Percentiles rank a stretch among this genome's conserved stretches.
phyloP scores from a whole-genome alignment of 1,284 basidiomycete species.

The Cystobasidiaceae sp. region DNA sequence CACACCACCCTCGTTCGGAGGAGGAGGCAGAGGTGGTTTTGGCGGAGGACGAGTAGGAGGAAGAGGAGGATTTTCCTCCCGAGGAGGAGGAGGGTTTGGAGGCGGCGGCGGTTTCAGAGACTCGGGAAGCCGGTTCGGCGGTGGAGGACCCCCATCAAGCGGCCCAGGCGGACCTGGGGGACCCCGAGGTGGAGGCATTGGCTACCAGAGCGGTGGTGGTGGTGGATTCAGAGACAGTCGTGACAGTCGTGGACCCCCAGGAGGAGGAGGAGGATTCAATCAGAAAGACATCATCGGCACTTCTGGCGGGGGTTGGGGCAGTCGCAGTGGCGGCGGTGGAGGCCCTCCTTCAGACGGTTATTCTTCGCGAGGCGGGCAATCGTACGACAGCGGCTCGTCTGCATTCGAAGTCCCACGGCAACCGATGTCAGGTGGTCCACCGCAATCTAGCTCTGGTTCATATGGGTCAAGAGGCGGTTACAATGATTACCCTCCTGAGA shows the following conservation, averaged over 20 bases:
- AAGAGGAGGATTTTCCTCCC: too few relatives aligned
- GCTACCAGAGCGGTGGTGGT: slow-evolving; percentile 48
- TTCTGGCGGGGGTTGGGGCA: slow-evolving; percentile 49
- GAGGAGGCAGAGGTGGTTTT: slow-evolving; percentile 29
- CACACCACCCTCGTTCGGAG: slow-evolving; percentile 16
- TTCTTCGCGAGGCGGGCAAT: neutral
- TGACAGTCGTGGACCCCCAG: slow-evolving; percentile 26
- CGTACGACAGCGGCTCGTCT: too few relatives aligned
- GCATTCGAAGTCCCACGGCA: slow-evolving; percentile 10
- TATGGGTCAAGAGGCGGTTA: slow-evolving; percentile 55
- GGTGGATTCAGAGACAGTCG: slow-evolving; percentile 42
- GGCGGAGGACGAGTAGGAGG: slow-evolving; percentile 40
- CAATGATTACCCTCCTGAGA: slow-evolving; percentile 56
- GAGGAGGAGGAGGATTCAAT: slow-evolving; percentile 43
- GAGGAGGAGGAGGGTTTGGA: slow-evolving; percentile 28
- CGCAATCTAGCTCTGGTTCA: neutral
- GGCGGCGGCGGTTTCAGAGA: slow-evolving; percentile 30
- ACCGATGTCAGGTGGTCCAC: neutral
- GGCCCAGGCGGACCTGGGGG: slow-evolving; percentile 33
- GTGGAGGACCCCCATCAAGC: too few relatives aligned
- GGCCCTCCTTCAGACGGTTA: slow-evolving; percentile 39
- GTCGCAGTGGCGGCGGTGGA: slow-evolving; percentile 61
- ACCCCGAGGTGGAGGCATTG: slow-evolving; percentile 17
- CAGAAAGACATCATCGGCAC: slow-evolving; percentile 45
- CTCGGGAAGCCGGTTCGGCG: slow-evolving; percentile 36